A percentile compares a stretch with the other conserved stretches of the same genome.
Conservation (phyloP, 805 yeast genomes). For the Metschnikowia borealis region DNA sequence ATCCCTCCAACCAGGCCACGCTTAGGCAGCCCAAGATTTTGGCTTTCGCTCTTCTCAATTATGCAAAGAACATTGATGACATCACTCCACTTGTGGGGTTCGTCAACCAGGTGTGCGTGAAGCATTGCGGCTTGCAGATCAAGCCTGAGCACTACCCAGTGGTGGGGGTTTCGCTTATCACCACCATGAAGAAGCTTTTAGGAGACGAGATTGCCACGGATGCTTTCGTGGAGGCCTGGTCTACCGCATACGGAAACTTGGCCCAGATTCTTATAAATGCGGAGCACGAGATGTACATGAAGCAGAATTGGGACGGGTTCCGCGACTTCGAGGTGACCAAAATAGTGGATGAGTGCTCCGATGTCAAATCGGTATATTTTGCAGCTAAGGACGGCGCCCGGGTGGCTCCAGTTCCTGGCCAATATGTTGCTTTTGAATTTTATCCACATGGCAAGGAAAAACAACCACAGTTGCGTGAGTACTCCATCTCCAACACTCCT, state of each 20-base stretch:
- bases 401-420: constrained; percentile 40
- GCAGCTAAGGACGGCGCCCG: constrained; percentile 25
- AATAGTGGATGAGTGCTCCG: constrained; percentile 40
- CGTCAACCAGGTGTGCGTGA: constrained; percentile 57
- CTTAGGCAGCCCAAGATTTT: constrained; percentile 60
- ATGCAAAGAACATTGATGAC: constrained; percentile 61
- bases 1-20: constrained; percentile 51
- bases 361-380: constrained; percentile 51
- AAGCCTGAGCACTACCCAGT: constrained; percentile 62
- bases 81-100: constrained; percentile 48
- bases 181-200: constrained; percentile 50
- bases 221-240: constrained; percentile 60
- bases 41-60: constrained; percentile 57
- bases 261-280: constrained; percentile 57
- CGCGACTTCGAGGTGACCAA: constrained; percentile 45
- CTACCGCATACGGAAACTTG: constrained; percentile 57
- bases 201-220: constrained; percentile 53
- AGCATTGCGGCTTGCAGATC: constrained; percentile 63
- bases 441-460: constrained; percentile 36
- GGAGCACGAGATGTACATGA: constrained; percentile 46
- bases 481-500: constrained; percentile 47
- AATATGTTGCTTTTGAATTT: constrained; percentile 39
- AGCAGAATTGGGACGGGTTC: constrained; percentile 54
- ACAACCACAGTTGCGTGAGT: constrained; percentile 47
- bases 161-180: constrained; percentile 56